Percentiles rank a stretch among this genome's conserved stretches.
Evolutionary conservation across 768 basidiomycete species (phyloP).

Genomic region (Epithele typhae): DNA sequence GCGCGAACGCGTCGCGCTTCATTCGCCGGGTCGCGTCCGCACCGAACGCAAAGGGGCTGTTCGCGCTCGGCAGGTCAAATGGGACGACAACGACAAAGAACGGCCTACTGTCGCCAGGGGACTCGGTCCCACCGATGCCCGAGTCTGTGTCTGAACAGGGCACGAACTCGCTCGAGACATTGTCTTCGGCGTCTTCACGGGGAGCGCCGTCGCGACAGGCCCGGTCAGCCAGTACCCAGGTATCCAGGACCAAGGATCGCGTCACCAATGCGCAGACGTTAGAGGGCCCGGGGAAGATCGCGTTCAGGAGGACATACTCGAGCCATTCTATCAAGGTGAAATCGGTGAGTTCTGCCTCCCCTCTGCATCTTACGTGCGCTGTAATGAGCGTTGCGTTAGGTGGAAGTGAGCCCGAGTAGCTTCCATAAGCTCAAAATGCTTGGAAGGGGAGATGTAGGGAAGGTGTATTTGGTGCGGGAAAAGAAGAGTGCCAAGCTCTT

Average conservation of each 20-base stretch:
- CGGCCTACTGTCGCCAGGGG: slow-evolving; percentile 71
- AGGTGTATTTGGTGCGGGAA: slow-evolving; percentile 96
- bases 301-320: slow-evolving; percentile 93
- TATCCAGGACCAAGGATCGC: slow-evolving; percentile 37
- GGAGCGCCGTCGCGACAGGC: slow-evolving; percentile 42
- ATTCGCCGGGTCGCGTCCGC: slow-evolving; percentile 95
- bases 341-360: slow-evolving; percentile 48
- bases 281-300: slow-evolving; percentile 55
- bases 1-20: slow-evolving; percentile 79
- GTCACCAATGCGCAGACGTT: slow-evolving; percentile 37
- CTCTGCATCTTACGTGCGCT: no score
- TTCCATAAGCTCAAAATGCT: slow-evolving; percentile 97
- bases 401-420: slow-evolving; percentile 90
- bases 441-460: slow-evolving; percentile 98
- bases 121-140: slow-evolving; percentile 53
- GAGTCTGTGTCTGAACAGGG: slow-evolving; percentile 50
- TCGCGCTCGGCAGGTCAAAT: slow-evolving; percentile 55
- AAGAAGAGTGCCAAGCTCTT: slow-evolving; percentile 96
- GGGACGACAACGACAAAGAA: slow-evolving; percentile 61
- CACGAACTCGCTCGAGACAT: slow-evolving; percentile 69
- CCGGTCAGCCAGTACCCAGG: slow-evolving; percentile 27
- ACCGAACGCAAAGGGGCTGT: slow-evolving; percentile 92
- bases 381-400: slow-evolving; percentile 37
- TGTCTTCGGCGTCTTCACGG: slow-evolving; percentile 73
- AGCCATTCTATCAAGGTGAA: slow-evolving; percentile 96